Percentiles rank a stretch among this genome's conserved stretches.
Evolutionary conservation across 257 asterid species (phyloP).

Genomic region (Nyctanthes arbortristis): DNA sequence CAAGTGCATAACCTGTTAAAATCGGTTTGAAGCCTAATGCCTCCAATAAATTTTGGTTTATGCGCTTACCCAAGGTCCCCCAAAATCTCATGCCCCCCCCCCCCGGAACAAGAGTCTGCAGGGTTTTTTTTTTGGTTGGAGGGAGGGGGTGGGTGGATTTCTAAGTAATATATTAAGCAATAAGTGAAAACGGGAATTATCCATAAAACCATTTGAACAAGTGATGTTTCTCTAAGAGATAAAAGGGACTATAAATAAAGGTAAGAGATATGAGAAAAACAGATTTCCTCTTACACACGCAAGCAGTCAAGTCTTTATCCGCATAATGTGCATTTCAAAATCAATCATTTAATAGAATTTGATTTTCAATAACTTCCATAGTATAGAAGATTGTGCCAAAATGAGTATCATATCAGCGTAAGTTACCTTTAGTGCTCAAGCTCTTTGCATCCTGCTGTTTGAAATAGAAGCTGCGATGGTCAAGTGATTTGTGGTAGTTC

Average conservation of each 20-base stretch:
- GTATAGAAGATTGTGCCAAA: constrained; percentile 27
- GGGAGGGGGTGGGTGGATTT: no score
- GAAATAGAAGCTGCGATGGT: constrained; percentile 93
- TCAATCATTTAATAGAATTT: constrained; percentile 5
- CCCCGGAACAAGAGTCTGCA: no score
- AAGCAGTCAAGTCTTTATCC: constrained; percentile 6
- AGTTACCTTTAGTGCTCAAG: constrained; percentile 90
- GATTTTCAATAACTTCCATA: constrained; percentile 12
- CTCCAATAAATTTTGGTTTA: no score
- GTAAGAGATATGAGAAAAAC: no score
- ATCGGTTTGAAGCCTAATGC: no score
- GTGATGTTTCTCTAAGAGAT: background rate
- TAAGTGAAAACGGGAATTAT: constrained; percentile 6
- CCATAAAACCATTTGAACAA: background rate
- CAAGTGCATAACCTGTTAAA: no score
- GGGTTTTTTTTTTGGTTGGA: no score
- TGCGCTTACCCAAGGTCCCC: no score
- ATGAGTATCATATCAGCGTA: constrained; percentile 23
- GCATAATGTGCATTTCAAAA: constrained; percentile 7
- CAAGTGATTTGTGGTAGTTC: constrained; percentile 95
- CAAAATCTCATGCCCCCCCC: no score
- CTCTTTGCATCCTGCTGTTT: constrained; percentile 95
- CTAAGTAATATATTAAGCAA: constrained; percentile 10
- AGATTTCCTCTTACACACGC: background rate
- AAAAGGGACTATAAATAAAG: constrained; percentile 13